Conservation (phyloP, 2,329 filamentous ascomycete species). For the Aspergillus udagawae region DNA sequence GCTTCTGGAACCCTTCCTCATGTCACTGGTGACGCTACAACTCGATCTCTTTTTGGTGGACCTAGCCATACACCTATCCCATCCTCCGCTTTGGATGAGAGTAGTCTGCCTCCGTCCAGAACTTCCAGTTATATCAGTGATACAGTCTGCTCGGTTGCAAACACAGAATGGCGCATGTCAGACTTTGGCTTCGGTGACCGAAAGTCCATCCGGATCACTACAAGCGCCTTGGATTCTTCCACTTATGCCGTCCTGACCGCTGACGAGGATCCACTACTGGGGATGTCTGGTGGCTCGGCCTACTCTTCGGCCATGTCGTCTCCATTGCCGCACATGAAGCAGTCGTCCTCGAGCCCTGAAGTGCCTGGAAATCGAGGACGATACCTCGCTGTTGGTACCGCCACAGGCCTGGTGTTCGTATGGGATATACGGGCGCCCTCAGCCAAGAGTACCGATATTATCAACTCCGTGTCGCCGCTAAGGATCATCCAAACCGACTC, state of each 20-base stretch:
- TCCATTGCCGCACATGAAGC: conserved; percentile 48
- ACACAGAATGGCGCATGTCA: conserved; percentile 66
- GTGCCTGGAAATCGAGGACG: conserved; percentile 82
- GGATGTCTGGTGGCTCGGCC: conserved; percentile 52
- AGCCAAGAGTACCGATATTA: conserved; percentile 50
- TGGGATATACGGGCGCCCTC: conserved; percentile 76
- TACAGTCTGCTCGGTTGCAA: conserved; percentile 30
- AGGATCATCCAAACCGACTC: conserved; percentile 86
- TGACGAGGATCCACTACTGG: conserved; percentile 72
- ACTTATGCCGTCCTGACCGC: conserved; percentile 65
- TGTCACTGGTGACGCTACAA: conserved; percentile 12
- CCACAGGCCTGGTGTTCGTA: conserved; percentile 68
- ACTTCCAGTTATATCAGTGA: conserved; percentile 27
- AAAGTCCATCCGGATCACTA: conserved; percentile 60
- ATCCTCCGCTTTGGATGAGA: conserved; percentile 3
- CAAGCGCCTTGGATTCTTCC: conserved; percentile 70
- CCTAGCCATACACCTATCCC: conserved; percentile 24
- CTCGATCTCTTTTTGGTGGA: conserved; percentile 51
- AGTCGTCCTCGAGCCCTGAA: conserved; percentile 47
- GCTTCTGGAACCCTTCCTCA: conserved; percentile 1
- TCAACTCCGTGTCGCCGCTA: conserved; percentile 64
- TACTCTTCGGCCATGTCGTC: conserved; percentile 53
- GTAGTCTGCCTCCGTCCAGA: conserved; percentile 30
- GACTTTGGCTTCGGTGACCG: conserved; percentile 59
- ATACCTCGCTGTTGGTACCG: conserved; percentile 76